phyloP scores from a whole-genome alignment of 2,329 filamentous ascomycete genomes.

The Talaromyces albobiverticillius region DNA sequence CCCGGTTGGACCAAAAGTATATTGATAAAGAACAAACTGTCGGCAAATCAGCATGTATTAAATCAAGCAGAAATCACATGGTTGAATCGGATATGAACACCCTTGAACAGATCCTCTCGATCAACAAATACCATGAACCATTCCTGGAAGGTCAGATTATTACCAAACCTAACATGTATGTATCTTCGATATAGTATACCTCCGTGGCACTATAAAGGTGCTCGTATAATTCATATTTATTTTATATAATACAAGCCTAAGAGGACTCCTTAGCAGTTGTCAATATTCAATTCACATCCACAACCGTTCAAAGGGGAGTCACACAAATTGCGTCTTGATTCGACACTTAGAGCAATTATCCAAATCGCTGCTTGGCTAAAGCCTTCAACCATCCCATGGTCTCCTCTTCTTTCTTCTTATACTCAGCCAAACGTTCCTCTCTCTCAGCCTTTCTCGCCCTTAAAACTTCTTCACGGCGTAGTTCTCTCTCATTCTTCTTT shows the following conservation, averaged over 20 bases:
- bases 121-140: background rate
- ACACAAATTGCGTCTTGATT: background rate
- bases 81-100: background rate
- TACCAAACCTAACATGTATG: background rate
- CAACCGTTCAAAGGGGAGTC: background rate
- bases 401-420: constrained; percentile 73
- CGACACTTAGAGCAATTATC: constrained; percentile 36
- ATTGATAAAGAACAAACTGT: constrained; percentile 1
- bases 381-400: constrained; percentile 79
- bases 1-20: background rate
- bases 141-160: too few species aligned
- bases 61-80: background rate
- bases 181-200: background rate
- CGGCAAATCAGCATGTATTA: background rate
- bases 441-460: constrained; percentile 74
- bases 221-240: background rate
- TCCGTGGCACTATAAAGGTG: background rate
- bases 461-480: constrained; percentile 75
- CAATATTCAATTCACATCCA: background rate
- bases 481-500: constrained; percentile 80
- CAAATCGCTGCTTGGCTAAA: constrained; percentile 77
- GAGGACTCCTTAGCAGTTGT: background rate
- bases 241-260: background rate
- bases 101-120: too few species aligned
- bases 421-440: constrained; percentile 69